Evolutionary conservation across 1,284 basidiomycete species (phyloP), one percentile per base, ranked within the genome.

Genomic region (Sporisorium graminicola): DNA sequence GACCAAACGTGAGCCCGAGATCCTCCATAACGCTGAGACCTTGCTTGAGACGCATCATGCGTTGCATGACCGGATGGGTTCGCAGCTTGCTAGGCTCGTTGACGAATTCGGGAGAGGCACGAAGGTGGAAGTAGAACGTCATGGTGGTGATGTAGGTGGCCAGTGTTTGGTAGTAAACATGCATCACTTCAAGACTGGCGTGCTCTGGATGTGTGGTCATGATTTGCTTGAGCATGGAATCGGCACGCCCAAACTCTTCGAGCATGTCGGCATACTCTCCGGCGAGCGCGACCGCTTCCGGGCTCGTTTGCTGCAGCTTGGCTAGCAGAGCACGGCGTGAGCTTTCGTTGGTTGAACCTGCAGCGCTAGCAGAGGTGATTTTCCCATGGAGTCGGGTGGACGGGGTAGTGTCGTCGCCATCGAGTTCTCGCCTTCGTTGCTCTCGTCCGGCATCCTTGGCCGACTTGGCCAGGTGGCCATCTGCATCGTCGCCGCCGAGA

Each of bases 41-140:
- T 82, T 94, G 90, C 86, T 98, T 97, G 58, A 99, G 90, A 27
- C 91, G 90, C 35, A 96, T 88, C 9, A 99, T 89, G 14, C 95
- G 92, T 26, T 88, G 87, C 73, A 98, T 88, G 76, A 98, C 91
- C 0, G 94, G 93, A 83, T 85, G 83, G 13, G 61, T 40, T 0
- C 75, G 65, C 7, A 84, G 74, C 55, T 71, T 65, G 37, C 61
- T 51, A 3, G 82, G 75, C 14, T 80, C 65, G 18, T 55, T 50
- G 14, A 69, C 69, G 62, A 78, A 78, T 26, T 65, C 66, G 20
- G 90, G 87, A 57, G 89, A 90, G 13, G 71, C 66, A 16, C 93
- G 91, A 27, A 99, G 89, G 85, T 95, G 91, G 56, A 99, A 89
- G 87, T 97, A 98, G 88, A 95, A 98, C 0, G 95, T 92, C 50